Percentiles rank a stretch among this genome's conserved stretches.
phyloP scores from a whole-genome alignment of 495 filamentous ascomycete genomes.

The Cryomyces antarcticus region DNA sequence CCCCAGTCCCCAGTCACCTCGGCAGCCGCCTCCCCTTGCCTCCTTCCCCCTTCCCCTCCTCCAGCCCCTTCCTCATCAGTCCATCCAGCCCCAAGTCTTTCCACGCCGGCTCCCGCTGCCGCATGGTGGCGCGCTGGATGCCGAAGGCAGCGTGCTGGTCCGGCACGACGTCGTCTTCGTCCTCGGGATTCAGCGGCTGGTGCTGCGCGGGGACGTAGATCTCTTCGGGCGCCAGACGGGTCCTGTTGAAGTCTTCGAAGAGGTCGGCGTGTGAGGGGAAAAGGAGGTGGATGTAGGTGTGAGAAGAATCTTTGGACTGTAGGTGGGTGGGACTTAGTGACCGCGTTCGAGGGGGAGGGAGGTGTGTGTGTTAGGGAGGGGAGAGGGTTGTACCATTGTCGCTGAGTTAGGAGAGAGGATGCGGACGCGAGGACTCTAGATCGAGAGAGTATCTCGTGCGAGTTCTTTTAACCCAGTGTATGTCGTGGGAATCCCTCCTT shows the following conservation, averaged over 20 bases:
- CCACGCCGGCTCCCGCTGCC: conserved; percentile 50
- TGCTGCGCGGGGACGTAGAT: conserved; percentile 79
- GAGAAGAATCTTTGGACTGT: conserved; percentile 74
- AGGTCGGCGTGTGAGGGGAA: conserved; percentile 64
- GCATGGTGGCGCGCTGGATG: conserved; percentile 66
- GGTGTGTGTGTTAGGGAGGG: background rate
- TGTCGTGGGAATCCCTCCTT: background rate
- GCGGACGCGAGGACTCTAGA: background rate
- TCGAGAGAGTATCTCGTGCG: background rate
- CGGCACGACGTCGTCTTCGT: conserved; percentile 91
- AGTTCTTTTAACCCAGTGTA: no score
- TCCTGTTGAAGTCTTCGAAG: conserved; percentile 43
- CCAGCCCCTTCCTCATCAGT: conserved; percentile 41
- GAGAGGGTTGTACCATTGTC: background rate
- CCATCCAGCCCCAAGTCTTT: conserved; percentile 63
- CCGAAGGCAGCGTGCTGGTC: conserved; percentile 96
- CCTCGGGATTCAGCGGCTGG: conserved; percentile 87
- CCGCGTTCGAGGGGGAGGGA: background rate
- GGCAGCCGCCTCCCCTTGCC: background rate
- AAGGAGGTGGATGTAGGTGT: conserved; percentile 78
- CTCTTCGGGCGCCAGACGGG: conserved; percentile 26
- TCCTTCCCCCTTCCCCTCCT: conserved; percentile 1
- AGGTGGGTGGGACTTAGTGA: background rate
- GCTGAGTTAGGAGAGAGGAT: background rate
- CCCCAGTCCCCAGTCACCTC: background rate